Percentiles rank a stretch among this genome's conserved stretches.
Evolutionary conservation across 1,284 basidiomycete genomes (phyloP).

Genomic region (Exobasidium cylindrosporum): DNA sequence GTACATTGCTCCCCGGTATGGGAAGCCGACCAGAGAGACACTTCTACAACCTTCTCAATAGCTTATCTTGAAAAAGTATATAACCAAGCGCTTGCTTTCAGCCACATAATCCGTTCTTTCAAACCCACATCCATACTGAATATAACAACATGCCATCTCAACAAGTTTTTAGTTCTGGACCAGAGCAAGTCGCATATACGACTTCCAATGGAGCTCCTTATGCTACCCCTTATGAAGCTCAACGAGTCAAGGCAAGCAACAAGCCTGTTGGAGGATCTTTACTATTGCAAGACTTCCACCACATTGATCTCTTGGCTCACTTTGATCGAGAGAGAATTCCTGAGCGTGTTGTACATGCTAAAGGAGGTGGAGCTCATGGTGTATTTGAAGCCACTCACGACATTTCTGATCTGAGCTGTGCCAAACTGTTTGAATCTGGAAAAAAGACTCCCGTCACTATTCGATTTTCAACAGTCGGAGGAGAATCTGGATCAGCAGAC

Average conservation of each 20-base stretch:
- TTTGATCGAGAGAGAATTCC: slow-evolving; percentile 93
- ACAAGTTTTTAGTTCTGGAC: slow-evolving; percentile 11
- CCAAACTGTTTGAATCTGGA: slow-evolving; percentile 56
- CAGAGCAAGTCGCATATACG: slow-evolving; percentile 63
- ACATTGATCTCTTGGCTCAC: slow-evolving; percentile 71
- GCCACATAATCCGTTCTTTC: no score
- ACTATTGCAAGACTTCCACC: slow-evolving; percentile 38
- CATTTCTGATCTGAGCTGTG: slow-evolving; percentile 74
- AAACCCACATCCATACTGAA: no score
- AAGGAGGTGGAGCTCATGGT: slow-evolving; percentile 74
- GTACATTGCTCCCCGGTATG: no score
- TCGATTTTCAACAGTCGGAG: slow-evolving; percentile 43
- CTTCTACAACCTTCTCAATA: no score
- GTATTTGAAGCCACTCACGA: slow-evolving; percentile 75
- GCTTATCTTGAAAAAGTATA: no score
- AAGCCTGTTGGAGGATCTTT: slow-evolving; percentile 22
- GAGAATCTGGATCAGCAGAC: slow-evolving; percentile 66
- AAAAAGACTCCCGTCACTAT: slow-evolving; percentile 43
- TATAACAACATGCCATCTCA: slow-evolving; percentile 14
- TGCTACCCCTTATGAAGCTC: slow-evolving; percentile 57
- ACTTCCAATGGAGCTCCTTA: slow-evolving; percentile 75
- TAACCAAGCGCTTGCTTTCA: no score
- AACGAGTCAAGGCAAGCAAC: slow-evolving; percentile 19
- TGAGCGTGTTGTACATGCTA: slow-evolving; percentile 71
- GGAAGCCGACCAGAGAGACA: no score